These are phyloP conservation scores for Lanmaoa pseudosensibilis DNA, from an alignment of 768 basidiomycete species.

Conservation along the genomic window DNA sequence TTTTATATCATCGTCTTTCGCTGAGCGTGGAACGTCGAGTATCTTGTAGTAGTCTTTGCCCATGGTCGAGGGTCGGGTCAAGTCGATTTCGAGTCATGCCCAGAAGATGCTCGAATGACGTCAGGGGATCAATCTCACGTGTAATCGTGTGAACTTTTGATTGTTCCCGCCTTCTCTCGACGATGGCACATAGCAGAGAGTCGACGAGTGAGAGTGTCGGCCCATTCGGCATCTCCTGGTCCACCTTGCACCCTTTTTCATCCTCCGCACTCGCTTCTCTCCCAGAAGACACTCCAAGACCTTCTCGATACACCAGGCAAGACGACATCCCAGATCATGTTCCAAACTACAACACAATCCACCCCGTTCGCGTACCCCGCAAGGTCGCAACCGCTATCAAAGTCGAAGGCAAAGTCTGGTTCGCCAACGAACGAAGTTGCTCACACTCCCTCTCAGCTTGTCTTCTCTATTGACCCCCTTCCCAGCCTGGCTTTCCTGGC, in stretches of 20 bases:
- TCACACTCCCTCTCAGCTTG: not conserved
- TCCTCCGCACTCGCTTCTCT: conserved; percentile 55
- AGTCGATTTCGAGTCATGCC: no score
- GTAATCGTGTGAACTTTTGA: not conserved
- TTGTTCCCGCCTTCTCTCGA: not conserved
- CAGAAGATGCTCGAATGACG: conserved; percentile 37
- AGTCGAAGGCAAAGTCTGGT: conserved; percentile 96
- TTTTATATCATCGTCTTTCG: conserved; percentile 85
- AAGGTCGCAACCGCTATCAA: conserved; percentile 80
- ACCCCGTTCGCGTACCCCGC: conserved; percentile 72
- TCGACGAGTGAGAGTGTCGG: conserved; percentile 15
- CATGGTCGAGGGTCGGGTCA: conserved; percentile 35
- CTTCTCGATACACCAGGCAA: conserved; percentile 59
- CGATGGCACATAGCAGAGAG: conserved; percentile 19
- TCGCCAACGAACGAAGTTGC: conserved; percentile 91
- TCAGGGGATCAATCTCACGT: conserved; percentile 11
- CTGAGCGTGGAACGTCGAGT: conserved; percentile 71
- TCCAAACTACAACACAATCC: conserved; percentile 77
- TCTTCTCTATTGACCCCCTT: conserved; percentile 5
- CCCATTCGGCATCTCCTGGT: conserved; percentile 58
- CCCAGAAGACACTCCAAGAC: conserved; percentile 38
- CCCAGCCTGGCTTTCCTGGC: conserved; percentile 89
- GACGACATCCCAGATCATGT: conserved; percentile 70
- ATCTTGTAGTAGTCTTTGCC: conserved; percentile 88
- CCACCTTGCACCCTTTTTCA: conserved; percentile 71